These are phyloP conservation scores for Venturia effusa DNA, from an alignment of 2,329 filamentous ascomycete genomes.

Conservation along the genomic window DNA sequence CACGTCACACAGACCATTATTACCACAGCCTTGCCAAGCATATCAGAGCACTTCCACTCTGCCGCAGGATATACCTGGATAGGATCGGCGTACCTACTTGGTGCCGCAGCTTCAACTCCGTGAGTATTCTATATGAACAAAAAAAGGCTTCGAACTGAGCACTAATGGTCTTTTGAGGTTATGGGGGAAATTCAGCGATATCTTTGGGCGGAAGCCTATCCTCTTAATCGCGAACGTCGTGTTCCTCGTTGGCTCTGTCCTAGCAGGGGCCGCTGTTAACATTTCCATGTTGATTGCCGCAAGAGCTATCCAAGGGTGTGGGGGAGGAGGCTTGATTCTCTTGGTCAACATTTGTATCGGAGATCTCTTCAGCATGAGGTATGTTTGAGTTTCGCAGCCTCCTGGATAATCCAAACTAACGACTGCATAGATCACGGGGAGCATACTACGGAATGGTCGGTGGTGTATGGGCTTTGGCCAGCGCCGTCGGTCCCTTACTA, in stretches of 20 bases:
- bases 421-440: conserved; percentile 35
- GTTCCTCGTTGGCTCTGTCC: conserved; percentile 51
- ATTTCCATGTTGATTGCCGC: conserved; percentile 53
- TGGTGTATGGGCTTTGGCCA: conserved; percentile 56
- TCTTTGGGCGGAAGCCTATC: conserved; percentile 28
- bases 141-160: not conserved
- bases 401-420: not conserved
- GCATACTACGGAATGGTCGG: conserved; percentile 56
- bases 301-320: conserved; percentile 51
- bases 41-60: conserved; percentile 13
- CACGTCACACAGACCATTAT: conserved; percentile 11
- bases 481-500: conserved; percentile 54
- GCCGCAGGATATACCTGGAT: conserved; percentile 13
- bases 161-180: conserved; percentile 13
- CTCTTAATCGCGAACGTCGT: conserved; percentile 36
- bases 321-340: conserved; percentile 52
- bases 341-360: conserved; percentile 53
- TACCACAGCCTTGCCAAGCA: conserved; percentile 13
- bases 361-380: conserved; percentile 52
- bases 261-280: conserved; percentile 47
- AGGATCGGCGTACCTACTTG: conserved; percentile 26
- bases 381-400: conserved; percentile 12
- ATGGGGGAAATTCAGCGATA: conserved; percentile 30
- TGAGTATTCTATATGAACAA: not conserved
- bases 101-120: conserved; percentile 26